Evolutionary conservation across 2,329 filamentous ascomycete species (phyloP).

Genomic region (Colletotrichum brevisporum): DNA sequence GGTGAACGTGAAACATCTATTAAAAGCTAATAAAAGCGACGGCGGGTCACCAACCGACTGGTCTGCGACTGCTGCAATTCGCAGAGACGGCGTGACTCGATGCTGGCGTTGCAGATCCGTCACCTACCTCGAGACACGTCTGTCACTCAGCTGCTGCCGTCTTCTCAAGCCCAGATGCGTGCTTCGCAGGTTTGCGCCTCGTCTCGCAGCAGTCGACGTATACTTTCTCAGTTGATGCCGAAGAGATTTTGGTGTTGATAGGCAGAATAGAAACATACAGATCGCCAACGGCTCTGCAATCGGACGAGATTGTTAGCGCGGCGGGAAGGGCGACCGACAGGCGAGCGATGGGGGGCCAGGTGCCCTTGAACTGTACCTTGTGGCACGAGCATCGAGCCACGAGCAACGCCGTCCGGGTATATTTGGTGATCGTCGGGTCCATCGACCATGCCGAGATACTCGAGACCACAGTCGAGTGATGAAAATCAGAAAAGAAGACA

Average conservation of each 20-base stretch:
- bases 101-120: slow-evolving; percentile 37
- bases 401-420: slow-evolving; percentile 9
- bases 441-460: slow-evolving; percentile 6
- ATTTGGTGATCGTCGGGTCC: slow-evolving; percentile 16
- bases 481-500: background rate
- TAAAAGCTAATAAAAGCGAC: slow-evolving; percentile 41
- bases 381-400: slow-evolving; percentile 28
- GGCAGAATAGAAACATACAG: slow-evolving; percentile 4
- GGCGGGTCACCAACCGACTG: slow-evolving; percentile 26
- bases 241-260: slow-evolving; percentile 2
- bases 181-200: slow-evolving; percentile 10
- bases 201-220: slow-evolving; percentile 5
- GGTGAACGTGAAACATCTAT: slow-evolving; percentile 37
- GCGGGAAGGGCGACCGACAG: slow-evolving; percentile 15
- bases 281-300: slow-evolving; percentile 29
- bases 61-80: slow-evolving; percentile 31
- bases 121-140: slow-evolving; percentile 6
- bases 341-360: slow-evolving; percentile 18
- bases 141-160: too few relatives aligned
- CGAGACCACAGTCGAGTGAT: background rate
- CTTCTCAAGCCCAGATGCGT: background rate
- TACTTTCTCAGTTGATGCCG: background rate
- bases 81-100: slow-evolving; percentile 28
- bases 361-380: slow-evolving; percentile 3
- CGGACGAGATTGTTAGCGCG: slow-evolving; percentile 19